phyloP scores from a whole-genome alignment of 768 basidiomycete genomes.

The Suillus brevipes region DNA sequence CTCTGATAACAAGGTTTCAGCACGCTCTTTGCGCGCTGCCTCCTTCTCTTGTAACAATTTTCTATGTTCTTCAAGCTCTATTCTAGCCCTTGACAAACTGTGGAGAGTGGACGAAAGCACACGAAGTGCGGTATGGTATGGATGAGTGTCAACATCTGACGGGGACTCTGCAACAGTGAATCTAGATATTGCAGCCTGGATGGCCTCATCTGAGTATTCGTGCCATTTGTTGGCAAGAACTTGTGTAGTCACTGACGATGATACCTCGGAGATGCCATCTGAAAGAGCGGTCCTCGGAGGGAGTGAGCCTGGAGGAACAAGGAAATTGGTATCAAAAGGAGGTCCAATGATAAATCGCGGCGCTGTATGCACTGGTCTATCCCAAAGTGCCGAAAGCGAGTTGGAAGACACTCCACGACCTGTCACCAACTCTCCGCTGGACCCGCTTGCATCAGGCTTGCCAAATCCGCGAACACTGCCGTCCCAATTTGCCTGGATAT shows the following conservation, averaged over 20 bases:
- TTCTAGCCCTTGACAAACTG: constrained; percentile 52
- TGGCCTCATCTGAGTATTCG: constrained; percentile 71
- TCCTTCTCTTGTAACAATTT: constrained; percentile 61
- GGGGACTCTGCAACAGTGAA: constrained; percentile 47
- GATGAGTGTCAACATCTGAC: constrained; percentile 46
- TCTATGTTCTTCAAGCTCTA: constrained; percentile 66
- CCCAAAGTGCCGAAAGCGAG: constrained; percentile 44
- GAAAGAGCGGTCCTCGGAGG: constrained; percentile 14
- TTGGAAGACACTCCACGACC: constrained; percentile 33
- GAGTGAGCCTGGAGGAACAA: constrained; percentile 39
- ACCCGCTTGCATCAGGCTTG: constrained; percentile 38
- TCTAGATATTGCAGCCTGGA: constrained; percentile 60
- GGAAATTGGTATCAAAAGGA: constrained; percentile 30
- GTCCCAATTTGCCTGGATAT: constrained; percentile 41
- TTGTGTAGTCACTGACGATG: constrained; percentile 38
- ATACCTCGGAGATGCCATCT: constrained; percentile 13
- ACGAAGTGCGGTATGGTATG: constrained; percentile 69
- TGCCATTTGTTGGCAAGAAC: constrained; percentile 77
- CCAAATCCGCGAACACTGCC: constrained; percentile 60
- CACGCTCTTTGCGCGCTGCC: constrained; percentile 47
- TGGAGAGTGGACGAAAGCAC: constrained; percentile 68
- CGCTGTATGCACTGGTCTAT: constrained; percentile 30
- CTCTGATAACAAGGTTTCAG: constrained; percentile 56
- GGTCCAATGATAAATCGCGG: constrained; percentile 45
- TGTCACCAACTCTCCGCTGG: constrained; percentile 21